Percentiles rank a stretch among this genome's conserved stretches.
These are phyloP conservation scores for Amniculicola lignicola DNA, from an alignment of 495 filamentous ascomycete genomes.

Conservation along the genomic window DNA sequence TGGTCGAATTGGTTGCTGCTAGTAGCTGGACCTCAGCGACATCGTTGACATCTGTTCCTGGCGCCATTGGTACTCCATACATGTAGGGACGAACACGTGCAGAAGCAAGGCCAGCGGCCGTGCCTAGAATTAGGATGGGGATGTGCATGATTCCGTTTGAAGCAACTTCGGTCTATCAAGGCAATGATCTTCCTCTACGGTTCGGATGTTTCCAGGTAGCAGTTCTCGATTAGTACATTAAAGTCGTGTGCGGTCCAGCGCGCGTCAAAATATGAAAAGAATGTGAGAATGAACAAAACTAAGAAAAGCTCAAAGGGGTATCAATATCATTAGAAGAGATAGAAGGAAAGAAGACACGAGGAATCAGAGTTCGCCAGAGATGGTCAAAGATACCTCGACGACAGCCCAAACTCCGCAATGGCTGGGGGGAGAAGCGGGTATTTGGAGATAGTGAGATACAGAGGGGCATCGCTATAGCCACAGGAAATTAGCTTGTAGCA, in stretches of 20 bases:
- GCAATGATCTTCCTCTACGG: not conserved
- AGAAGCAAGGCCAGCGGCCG: not conserved
- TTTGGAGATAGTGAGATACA: conserved; percentile 2
- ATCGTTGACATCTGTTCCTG: conserved; percentile 6
- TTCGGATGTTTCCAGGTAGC: not conserved
- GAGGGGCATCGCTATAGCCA: not conserved
- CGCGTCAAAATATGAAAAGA: not conserved
- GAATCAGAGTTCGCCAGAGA: not conserved
- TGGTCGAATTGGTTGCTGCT: not conserved
- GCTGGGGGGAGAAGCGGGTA: not conserved
- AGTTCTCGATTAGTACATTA: not conserved
- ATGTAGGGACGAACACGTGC: conserved; percentile 14
- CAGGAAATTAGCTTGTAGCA: conserved; percentile 19
- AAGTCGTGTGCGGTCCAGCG: not conserved
- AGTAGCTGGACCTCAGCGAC: not conserved
- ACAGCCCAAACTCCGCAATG: not conserved
- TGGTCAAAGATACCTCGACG: not conserved
- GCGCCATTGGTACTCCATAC: conserved; percentile 15
- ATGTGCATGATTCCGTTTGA: not conserved
- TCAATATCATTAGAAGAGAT: not conserved
- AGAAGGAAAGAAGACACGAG: not conserved
- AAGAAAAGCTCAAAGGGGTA: not conserved
- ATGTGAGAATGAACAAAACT: not conserved
- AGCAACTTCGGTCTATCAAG: not conserved
- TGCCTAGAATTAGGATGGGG: not conserved